These are phyloP conservation scores for Rosa lucieae DNA, from an alignment of 306 rosid genomes.

Conservation along the genomic window DNA sequence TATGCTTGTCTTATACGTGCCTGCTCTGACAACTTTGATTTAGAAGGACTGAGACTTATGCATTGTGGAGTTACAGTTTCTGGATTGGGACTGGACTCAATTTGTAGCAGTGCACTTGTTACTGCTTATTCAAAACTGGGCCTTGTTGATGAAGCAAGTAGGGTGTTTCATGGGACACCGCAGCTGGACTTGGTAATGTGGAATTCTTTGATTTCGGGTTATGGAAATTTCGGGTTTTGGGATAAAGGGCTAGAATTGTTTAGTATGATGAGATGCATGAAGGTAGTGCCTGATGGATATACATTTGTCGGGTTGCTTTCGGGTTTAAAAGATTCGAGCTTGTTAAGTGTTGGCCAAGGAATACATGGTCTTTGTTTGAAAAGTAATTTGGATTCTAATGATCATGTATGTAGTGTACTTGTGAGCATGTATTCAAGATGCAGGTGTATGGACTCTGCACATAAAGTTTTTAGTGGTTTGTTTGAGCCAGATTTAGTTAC, in stretches of 20 bases:
- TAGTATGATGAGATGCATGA: slow-evolving; percentile 50
- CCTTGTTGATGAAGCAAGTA: slow-evolving; percentile 57
- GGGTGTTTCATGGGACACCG: slow-evolving; percentile 55
- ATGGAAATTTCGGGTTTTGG: slow-evolving; percentile 58
- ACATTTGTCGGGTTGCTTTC: slow-evolving; percentile 71
- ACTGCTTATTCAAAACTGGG: slow-evolving; percentile 66
- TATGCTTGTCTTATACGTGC: slow-evolving; percentile 45
- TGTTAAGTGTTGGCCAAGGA: slow-evolving; percentile 57
- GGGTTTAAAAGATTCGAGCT: slow-evolving; percentile 50
- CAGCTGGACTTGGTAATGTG: slow-evolving; percentile 76
- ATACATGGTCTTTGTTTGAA: slow-evolving; percentile 65
- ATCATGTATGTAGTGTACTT: slow-evolving; percentile 65
- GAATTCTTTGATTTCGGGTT: slow-evolving; percentile 79
- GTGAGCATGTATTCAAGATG: slow-evolving; percentile 86
- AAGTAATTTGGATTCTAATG: slow-evolving; percentile 52
- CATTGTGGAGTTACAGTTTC: slow-evolving; percentile 38
- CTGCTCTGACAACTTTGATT: slow-evolving; percentile 37
- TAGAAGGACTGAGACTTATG: slow-evolving; percentile 33
- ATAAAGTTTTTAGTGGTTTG: slow-evolving; percentile 55
- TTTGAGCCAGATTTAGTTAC: slow-evolving; percentile 74
- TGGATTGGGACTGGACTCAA: slow-evolving; percentile 40
- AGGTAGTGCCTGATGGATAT: slow-evolving; percentile 64
- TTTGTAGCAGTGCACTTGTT: slow-evolving; percentile 56
- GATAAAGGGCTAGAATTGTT: slow-evolving; percentile 54
- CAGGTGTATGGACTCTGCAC: slow-evolving; percentile 58